These are phyloP conservation scores for Pilatotrama ljubarskyi DNA, from an alignment of 768 basidiomycete species.

Conservation along the genomic window DNA sequence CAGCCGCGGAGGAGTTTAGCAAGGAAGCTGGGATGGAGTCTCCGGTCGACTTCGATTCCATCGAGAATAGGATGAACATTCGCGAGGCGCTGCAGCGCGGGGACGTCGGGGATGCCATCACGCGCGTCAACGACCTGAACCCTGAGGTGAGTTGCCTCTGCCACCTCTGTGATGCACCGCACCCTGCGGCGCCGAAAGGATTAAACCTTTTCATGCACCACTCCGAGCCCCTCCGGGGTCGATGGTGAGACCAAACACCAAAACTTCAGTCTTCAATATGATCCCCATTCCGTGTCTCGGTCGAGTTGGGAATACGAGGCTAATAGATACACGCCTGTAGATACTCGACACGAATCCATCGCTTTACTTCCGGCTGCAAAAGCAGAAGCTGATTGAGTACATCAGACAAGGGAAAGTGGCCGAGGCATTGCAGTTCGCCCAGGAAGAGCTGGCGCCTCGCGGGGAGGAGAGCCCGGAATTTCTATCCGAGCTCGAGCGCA, in stretches of 20 bases:
- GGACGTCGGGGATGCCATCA: conserved; percentile 93
- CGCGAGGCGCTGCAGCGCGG: conserved; percentile 92
- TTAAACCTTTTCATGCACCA: conserved; percentile 98
- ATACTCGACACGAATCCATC: conserved; percentile 95
- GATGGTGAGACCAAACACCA: conserved; percentile 81
- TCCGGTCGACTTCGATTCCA: conserved; percentile 86
- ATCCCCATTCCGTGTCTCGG: conserved; percentile 35
- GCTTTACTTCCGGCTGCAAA: conserved; percentile 93
- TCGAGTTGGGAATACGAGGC: neutral
- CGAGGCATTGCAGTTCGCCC: conserved; percentile 88
- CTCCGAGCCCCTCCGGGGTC: conserved; percentile 80
- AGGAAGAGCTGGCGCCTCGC: conserved; percentile 89
- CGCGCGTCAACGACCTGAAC: conserved; percentile 93
- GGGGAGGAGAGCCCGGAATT: conserved; percentile 96
- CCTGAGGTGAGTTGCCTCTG: conserved; percentile 75
- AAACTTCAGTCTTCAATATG: conserved; percentile 99
- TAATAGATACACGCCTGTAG: conserved; percentile 44
- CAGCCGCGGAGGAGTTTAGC: conserved; percentile 93
- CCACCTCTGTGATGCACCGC: conserved; percentile 9
- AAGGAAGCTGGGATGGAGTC: conserved; percentile 78
- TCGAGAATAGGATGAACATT: conserved; percentile 93
- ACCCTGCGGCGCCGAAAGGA: conserved; percentile 50
- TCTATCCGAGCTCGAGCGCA: conserved; percentile 86
- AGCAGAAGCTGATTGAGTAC: conserved; percentile 92
- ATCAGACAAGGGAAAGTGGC: conserved; percentile 80